Conservation (phyloP, 2,329 filamentous ascomycete genomes). For the Paramyrothecium sp. region DNA sequence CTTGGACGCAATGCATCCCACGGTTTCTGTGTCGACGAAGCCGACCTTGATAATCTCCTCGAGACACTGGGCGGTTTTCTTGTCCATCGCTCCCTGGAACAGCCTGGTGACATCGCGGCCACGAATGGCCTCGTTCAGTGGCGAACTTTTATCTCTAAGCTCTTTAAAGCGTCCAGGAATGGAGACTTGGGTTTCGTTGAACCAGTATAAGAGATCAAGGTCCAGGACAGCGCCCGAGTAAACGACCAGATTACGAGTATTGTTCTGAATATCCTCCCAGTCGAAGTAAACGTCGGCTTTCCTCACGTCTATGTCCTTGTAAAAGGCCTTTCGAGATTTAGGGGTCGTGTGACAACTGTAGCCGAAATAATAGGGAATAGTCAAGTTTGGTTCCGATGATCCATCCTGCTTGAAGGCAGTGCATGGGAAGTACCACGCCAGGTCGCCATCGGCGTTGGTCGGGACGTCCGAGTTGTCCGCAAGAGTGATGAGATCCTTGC, state of each 20-base stretch:
- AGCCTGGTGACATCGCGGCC: conserved; percentile 88
- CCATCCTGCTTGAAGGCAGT: conserved; percentile 91
- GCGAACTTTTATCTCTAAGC: conserved; percentile 65
- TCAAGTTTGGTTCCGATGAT: conserved; percentile 72
- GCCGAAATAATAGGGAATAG: conserved; percentile 74
- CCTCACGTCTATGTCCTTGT: conserved; percentile 57
- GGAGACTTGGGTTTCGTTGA: conserved; percentile 76
- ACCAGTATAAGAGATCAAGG: conserved; percentile 84
- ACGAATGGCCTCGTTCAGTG: conserved; percentile 61
- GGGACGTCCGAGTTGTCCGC: conserved; percentile 74
- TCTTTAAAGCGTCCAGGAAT: conserved; percentile 78
- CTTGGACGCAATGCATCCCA: conserved; percentile 96
- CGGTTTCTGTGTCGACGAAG: conserved; percentile 90
- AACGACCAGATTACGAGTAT: conserved; percentile 83
- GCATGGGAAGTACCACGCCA: conserved; percentile 98
- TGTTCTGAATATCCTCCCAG: conserved; percentile 92
- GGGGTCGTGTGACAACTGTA: conserved; percentile 85
- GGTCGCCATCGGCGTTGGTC: conserved; percentile 65
- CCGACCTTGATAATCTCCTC: conserved; percentile 95
- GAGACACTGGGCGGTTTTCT: conserved; percentile 81
- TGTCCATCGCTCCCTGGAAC: conserved; percentile 77
- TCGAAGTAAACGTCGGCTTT: conserved; percentile 92
- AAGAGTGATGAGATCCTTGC: conserved; percentile 83
- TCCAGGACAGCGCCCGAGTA: conserved; percentile 95
- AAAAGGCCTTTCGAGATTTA: conserved; percentile 70